Percentiles rank a stretch among this genome's conserved stretches.
phyloP scores from a whole-genome alignment of 2,329 filamentous ascomycete genomes.

The Trematosphaeria pertusa region DNA sequence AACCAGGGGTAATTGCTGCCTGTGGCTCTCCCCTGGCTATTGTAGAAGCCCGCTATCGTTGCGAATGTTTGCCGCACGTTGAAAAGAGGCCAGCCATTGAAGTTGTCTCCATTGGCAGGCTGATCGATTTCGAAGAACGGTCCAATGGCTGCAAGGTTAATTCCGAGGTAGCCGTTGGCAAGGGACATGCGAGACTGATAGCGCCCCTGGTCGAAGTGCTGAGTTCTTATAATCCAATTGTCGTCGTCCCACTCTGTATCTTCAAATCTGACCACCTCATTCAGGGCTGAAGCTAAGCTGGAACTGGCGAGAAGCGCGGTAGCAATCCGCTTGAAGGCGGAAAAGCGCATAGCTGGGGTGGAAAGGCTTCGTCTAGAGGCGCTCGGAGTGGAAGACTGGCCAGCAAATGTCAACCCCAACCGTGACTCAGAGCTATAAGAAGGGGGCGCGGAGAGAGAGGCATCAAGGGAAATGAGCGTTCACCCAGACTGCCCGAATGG shows the following conservation, averaged over 20 bases:
- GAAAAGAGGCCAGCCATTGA: constrained; percentile 73
- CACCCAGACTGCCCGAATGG: too few species aligned
- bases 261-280: constrained; percentile 18
- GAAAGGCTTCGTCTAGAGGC: too few species aligned
- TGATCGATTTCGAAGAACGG: constrained; percentile 67
- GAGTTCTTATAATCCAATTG: constrained; percentile 63
- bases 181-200: constrained; percentile 64
- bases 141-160: constrained; percentile 67
- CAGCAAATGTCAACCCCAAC: too few species aligned
- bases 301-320: background rate
- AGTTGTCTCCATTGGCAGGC: constrained; percentile 58
- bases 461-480: too few species aligned
- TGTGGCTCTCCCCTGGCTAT: constrained; percentile 64
- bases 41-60: constrained; percentile 72
- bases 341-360: background rate
- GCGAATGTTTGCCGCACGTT: constrained; percentile 69
- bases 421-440: too few species aligned
- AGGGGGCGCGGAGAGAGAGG: too few species aligned
- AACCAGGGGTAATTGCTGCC: constrained; percentile 73
- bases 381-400: too few species aligned
- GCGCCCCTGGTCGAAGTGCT: constrained; percentile 62
- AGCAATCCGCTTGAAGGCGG: background rate
- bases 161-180: constrained; percentile 69
- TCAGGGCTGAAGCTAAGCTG: background rate
- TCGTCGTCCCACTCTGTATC: constrained; percentile 66